Evolutionary conservation across 176 grass and related monocot species (phyloP).

Genomic region (Areca catechu): DNA sequence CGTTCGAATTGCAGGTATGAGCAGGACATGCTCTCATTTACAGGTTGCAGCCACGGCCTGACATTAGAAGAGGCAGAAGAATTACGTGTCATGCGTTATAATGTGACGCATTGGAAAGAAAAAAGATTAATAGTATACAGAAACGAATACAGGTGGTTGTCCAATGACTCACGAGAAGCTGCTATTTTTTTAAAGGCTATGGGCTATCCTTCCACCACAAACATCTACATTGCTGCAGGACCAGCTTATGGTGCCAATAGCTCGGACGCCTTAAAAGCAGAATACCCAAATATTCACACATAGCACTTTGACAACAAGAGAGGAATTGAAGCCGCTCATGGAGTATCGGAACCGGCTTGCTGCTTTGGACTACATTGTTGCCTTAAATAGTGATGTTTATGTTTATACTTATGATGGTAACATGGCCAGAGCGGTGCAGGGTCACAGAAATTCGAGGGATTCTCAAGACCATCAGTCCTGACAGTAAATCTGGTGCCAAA

Average conservation of each 20-base stretch:
- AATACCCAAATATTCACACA: constrained; percentile 74
- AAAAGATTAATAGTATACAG: constrained; percentile 57
- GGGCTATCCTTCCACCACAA: constrained; percentile 52
- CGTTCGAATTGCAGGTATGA: constrained; percentile 38
- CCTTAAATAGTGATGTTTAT: constrained; percentile 50
- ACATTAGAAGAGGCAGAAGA: constrained; percentile 39
- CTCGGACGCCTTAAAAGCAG: constrained; percentile 39
- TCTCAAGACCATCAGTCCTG: constrained; percentile 67
- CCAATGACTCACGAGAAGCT: constrained; percentile 69
- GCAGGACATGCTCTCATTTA: constrained; percentile 80
- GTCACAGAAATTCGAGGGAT: constrained; percentile 59
- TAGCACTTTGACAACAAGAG: constrained; percentile 36
- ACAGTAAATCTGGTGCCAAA: constrained; percentile 21
- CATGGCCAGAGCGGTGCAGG: constrained; percentile 75
- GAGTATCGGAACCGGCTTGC: constrained; percentile 57
- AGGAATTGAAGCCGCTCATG: constrained; percentile 49
- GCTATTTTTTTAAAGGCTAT: constrained; percentile 64
- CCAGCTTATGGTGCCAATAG: constrained; percentile 48
- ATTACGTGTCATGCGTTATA: constrained; percentile 44
- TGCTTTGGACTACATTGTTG: constrained; percentile 64
- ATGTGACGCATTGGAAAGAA: constrained; percentile 66
- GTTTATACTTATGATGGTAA: constrained; percentile 78
- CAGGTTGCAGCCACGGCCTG: constrained; percentile 60
- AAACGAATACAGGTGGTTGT: constrained; percentile 48
- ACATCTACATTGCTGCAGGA: constrained; percentile 66